Percentiles rank a stretch among this genome's conserved stretches.
Evolutionary conservation across 1,139 yeast species (phyloP).

Genomic region (Nematodospora anomalae): DNA sequence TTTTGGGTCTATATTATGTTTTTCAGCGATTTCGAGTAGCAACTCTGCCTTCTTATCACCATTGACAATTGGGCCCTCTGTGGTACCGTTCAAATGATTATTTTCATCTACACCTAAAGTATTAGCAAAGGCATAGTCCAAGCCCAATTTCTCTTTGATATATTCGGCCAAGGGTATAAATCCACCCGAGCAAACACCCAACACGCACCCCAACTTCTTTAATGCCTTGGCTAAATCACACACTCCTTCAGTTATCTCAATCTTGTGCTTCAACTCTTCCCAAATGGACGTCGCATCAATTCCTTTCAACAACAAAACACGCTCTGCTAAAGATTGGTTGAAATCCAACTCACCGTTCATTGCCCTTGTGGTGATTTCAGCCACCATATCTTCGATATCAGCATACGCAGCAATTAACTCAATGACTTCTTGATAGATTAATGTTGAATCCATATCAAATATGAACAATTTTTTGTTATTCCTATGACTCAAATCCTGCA

Average conservation of each 20-base stretch:
- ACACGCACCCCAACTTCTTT: conserved; percentile 58
- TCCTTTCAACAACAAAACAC: conserved; percentile 80
- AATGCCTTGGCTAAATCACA: conserved; percentile 64
- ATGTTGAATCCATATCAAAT: conserved; percentile 97
- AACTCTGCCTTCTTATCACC: conserved; percentile 81
- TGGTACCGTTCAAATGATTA: conserved; percentile 54
- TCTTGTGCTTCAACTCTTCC: conserved; percentile 71
- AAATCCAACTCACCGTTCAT: conserved; percentile 98
- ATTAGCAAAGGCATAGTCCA: conserved; percentile 92
- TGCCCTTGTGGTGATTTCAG: conserved; percentile 82
- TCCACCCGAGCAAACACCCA: conserved; percentile 95
- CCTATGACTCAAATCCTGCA: conserved; percentile 35
- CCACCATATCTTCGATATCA: conserved; percentile 33
- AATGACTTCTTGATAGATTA: conserved; percentile 94
- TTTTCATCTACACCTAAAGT: conserved; percentile 53
- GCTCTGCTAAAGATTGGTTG: conserved; percentile 70
- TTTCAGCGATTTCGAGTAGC: conserved; percentile 62
- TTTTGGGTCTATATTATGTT: conserved; percentile 57
- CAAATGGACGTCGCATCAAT: conserved; percentile 72
- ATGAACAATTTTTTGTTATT: conserved; percentile 66
- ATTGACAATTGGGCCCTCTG: conserved; percentile 78
- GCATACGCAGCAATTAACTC: conserved; percentile 79
- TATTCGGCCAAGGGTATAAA: conserved; percentile 83
- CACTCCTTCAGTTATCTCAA: conserved; percentile 83
- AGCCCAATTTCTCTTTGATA: conserved; percentile 64